Evolutionary conservation across 2,329 filamentous ascomycete species (phyloP).

Genomic region (Xylaria sp.): DNA sequence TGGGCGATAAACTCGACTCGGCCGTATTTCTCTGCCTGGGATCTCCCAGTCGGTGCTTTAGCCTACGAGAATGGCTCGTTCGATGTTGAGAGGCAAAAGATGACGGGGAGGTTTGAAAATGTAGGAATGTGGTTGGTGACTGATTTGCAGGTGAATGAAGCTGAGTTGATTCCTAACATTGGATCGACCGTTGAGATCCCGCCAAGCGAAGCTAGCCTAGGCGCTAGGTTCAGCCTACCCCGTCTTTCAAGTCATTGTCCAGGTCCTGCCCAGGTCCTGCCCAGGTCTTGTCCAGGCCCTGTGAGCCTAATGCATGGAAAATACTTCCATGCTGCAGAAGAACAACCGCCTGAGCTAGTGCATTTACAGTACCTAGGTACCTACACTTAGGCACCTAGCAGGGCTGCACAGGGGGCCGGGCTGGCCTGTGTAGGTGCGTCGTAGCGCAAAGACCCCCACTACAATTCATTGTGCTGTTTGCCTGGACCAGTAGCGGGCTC

Average conservation of each 20-base stretch:
- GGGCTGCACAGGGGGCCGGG: neutral
- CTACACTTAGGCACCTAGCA: neutral
- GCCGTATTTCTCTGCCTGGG: neutral
- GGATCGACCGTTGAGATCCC: constrained; percentile 6
- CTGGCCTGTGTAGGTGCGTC: neutral
- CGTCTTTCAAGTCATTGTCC: constrained; percentile 12
- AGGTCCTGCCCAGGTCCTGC: neutral
- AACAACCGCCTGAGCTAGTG: neutral
- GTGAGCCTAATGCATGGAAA: constrained; percentile 15
- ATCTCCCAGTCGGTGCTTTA: neutral
- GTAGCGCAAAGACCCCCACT: neutral
- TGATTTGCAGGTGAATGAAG: constrained; percentile 11
- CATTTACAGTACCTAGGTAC: neutral
- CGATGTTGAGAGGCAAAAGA: neutral
- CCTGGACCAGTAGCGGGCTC: neutral
- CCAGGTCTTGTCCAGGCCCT: neutral
- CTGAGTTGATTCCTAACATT: neutral
- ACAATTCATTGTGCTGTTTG: neutral
- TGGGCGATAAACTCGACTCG: neutral
- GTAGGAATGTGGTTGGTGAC: neutral
- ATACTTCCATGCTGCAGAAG: constrained; percentile 2
- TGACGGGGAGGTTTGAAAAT: constrained; percentile 10
- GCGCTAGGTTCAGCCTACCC: constrained; percentile 3
- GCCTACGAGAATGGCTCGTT: neutral
- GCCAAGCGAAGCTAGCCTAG: constrained; percentile 2